Evolutionary conservation across 1,284 basidiomycete genomes (phyloP), one percentile per base, ranked within the genome.

Genomic region (Fomitiporia mediterranea): DNA sequence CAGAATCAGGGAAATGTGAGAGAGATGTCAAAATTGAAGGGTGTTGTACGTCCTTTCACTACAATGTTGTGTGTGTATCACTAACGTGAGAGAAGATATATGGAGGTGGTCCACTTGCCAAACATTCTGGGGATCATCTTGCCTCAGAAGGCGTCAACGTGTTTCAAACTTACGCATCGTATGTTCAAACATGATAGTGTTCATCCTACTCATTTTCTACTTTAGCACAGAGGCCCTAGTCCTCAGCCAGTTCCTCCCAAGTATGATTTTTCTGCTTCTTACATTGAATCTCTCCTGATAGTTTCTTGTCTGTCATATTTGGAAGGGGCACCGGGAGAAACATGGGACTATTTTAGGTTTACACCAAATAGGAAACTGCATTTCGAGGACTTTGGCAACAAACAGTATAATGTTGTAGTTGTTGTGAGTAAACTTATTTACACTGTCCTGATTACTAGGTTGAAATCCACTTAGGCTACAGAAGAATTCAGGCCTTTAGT

Each of bases 101-200:
- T 42, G 69, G 66, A 19, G 70, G 69, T 27, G 67, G 64, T 3
- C 64, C 67, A 6, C 55, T 72, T 3, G 62, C 61, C 27, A 62
- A 67, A 37, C 56, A 59, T 6, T 65, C 63, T 11, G 70, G 70
- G 8, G 64, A 69, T 54, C 34, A 43, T 30, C 53, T 71, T 6
- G 53, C 58, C 9, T 27, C 19, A 6, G 42, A 66, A 48, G 68
- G 69, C 9, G 63, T 68, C 8, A 40, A 46, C 32, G 8, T 60
- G 17, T 42, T 53, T 39, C 38, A 37, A 21, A 21, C 25, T 27
- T 56, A 53, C 38, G 58, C 37, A 40, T 43, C 44, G 57, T 58
- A 51, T 17, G n/a, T 28, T n/a, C n/a, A n/a, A n/a, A n/a, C n/a
- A n/a, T n/a, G 2, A 19, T 49, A 34, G 23, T 11, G n/a, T 28